phyloP scores from a whole-genome alignment of 768 basidiomycete species.

The Kwoniella europaea region DNA sequence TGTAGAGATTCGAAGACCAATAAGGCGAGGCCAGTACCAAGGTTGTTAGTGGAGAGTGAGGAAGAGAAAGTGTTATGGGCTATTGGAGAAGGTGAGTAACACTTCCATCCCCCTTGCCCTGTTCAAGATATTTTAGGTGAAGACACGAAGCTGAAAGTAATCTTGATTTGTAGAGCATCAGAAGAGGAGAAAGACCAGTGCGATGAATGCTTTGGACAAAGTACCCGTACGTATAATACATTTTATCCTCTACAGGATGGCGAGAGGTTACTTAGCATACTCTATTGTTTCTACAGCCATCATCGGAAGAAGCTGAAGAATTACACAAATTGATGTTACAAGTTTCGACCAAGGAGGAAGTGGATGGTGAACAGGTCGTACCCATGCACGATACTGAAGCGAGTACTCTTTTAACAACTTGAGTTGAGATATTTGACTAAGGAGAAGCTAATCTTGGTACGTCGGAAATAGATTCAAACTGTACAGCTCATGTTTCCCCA shows the following conservation, averaged over 20 bases:
- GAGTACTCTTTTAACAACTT: constrained; percentile 60
- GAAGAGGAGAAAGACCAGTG: constrained; percentile 64
- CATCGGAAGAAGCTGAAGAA: constrained; percentile 69
- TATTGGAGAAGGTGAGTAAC: constrained; percentile 67
- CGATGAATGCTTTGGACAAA: constrained; percentile 68
- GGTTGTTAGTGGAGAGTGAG: constrained; percentile 65
- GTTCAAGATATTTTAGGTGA: constrained; percentile 35
- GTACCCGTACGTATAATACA: constrained; percentile 62
- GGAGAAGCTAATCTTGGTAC: not conserved
- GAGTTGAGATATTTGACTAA: not conserved
- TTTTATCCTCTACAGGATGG: not conserved
- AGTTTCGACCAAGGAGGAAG: constrained; percentile 60
- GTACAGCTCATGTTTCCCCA: constrained; percentile 80
- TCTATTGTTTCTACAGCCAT: constrained; percentile 60
- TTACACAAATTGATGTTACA: constrained; percentile 74
- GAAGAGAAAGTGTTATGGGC: constrained; percentile 70
- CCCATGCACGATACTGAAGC: constrained; percentile 77
- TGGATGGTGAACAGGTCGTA: constrained; percentile 64
- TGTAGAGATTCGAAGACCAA: constrained; percentile 74
- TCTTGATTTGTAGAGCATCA: constrained; percentile 64
- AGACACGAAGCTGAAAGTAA: not conserved
- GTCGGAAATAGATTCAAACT: constrained; percentile 33
- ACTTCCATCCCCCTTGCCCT: constrained; percentile 38
- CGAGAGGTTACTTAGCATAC: not conserved
- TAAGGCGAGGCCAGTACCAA: constrained; percentile 69